Conservation (phyloP, 805 yeast genomes). For the Saturnispora dispora region DNA sequence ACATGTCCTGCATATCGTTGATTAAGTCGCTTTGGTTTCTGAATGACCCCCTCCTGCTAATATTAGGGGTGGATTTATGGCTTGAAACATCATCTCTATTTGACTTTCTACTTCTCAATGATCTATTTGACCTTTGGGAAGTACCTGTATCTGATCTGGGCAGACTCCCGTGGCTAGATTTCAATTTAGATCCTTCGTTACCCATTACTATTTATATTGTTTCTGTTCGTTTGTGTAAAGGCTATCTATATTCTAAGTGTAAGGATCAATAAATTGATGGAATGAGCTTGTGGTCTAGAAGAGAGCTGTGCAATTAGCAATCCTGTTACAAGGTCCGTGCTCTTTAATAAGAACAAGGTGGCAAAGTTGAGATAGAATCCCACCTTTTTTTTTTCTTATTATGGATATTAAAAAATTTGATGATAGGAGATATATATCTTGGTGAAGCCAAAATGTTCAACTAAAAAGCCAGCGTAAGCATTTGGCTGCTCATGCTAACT, state of each 20-base stretch:
- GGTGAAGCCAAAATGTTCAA: no score
- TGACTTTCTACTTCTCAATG: slow-evolving; percentile 24
- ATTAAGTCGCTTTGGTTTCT: slow-evolving; percentile 16
- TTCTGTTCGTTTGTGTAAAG: neutral
- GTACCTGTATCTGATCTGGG: slow-evolving; percentile 26
- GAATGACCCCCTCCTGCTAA: slow-evolving; percentile 22
- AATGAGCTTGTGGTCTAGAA: neutral
- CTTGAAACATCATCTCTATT: slow-evolving; percentile 16
- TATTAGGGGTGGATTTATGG: slow-evolving; percentile 19
- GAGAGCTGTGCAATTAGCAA: neutral
- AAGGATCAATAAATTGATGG: neutral
- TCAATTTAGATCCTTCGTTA: slow-evolving; percentile 28
- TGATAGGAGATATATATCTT: neutral
- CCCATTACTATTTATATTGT: slow-evolving; percentile 19
- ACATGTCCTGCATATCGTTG: slow-evolving; percentile 14
- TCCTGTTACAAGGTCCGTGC: neutral
- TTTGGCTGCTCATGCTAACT: no score
- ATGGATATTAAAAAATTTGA: neutral
- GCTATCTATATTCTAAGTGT: neutral
- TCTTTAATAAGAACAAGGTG: neutral
- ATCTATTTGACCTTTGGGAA: slow-evolving; percentile 23
- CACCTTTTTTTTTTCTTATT: neutral
- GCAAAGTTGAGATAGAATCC: neutral
- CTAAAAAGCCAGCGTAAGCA: no score
- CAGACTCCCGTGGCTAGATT: slow-evolving; percentile 18